Evolutionary conservation across 2,329 filamentous ascomycete genomes (phyloP), one percentile per base, ranked within the genome.

Genomic region (Cladophialophora yegresii): DNA sequence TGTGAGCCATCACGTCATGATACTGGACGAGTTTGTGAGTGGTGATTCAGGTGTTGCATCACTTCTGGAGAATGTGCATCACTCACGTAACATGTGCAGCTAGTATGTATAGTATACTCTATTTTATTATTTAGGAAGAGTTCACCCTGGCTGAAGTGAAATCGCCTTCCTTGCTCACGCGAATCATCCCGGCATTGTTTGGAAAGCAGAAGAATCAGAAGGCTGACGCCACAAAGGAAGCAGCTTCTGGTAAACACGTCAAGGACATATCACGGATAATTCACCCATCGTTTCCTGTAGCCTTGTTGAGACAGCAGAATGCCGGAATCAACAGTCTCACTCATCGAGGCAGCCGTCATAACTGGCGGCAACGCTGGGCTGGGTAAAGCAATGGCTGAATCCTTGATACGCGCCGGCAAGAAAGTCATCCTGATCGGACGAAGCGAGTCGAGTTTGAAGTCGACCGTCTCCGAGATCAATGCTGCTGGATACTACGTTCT

Each of bases 391-490:
- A 66, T 72, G 40, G 70, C 71, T 8, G 40, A 64, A n/a, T 66
- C 68, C 49, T 64, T 73, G 6, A 64, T 72, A 6, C 40, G 36
- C n/a, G 54, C 64, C 26, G 68, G 68, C 55, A 67, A 67, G 32
- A 68, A 70, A 36, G 70, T 72, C n/a, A 64, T 73, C 58, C 68
- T 73, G 9, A 67, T 66, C 16, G 71, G 71, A 7, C 69, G 71
- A 20, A 87, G 84, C 3, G 82, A 86, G 68, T 80, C 80, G 0
- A 86, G 81, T 1, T 78, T 87, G 0, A 73, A 79, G 58, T 66
- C 73, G 0, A 77, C 83, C 0, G 74, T 78, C 1, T 70, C 74
- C 53, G 75, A 78, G 36, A 77, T 86, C 16, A 78, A 79, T 0
- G 80, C 80, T 1, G 75, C 76, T 0, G 79, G 75, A 0, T 87